phyloP scores from a whole-genome alignment of 768 basidiomycete genomes.

The Rhizopogon vesiculosus region DNA sequence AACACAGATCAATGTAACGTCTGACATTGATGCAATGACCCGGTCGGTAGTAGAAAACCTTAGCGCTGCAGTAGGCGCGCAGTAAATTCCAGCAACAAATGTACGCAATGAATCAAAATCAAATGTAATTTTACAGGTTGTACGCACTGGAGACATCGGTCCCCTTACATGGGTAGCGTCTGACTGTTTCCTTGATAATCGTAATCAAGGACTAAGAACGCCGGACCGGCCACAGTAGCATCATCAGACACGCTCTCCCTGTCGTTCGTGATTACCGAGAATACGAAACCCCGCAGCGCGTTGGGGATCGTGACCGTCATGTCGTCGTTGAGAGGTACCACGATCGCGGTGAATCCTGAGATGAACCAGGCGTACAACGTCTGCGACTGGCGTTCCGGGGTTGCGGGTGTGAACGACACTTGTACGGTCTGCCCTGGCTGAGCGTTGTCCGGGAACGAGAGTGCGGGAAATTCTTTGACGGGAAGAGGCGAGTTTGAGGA shows the following conservation, averaged over 20 bases:
- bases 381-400: background rate
- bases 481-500: constrained; percentile 42
- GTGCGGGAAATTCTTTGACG: constrained; percentile 46
- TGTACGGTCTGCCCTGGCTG: constrained; percentile 23
- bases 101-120: background rate
- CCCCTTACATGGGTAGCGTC: background rate
- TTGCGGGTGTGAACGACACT: constrained; percentile 17
- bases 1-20: constrained; percentile 44
- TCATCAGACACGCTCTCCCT: constrained; percentile 36
- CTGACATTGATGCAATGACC: constrained; percentile 40
- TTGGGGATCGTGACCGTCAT: constrained; percentile 35
- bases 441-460: constrained; percentile 28
- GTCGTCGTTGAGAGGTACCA: constrained; percentile 32
- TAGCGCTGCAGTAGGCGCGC: constrained; percentile 14
- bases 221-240: constrained; percentile 54
- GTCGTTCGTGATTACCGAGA: constrained; percentile 41
- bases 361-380: constrained; percentile 45
- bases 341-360: constrained; percentile 38
- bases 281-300: constrained; percentile 44
- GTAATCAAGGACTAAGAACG: constrained; percentile 38
- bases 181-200: constrained; percentile 7
- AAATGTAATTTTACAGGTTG: background rate
- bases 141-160: background rate
- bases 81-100: background rate
- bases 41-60: constrained; percentile 25